Evolutionary conservation across 2,329 filamentous ascomycete genomes (phyloP), one percentile per base, ranked within the genome.

Genomic region (Sporothrix mexicana): DNA sequence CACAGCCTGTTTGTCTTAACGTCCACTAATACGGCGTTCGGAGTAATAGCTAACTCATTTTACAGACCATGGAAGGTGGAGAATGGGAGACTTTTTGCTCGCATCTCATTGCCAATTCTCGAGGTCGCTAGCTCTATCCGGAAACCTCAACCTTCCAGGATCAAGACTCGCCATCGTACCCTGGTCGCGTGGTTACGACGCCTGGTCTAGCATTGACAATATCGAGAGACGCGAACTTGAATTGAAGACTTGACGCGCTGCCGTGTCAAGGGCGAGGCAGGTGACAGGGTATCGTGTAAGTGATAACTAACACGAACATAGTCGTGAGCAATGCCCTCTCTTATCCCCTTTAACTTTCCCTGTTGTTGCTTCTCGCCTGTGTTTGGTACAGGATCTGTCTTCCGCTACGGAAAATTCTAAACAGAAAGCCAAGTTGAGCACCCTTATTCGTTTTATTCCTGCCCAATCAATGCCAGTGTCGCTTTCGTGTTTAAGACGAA

Each of bases 401-500:
- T 43, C 12, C 41, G 47, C 61, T 23, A 23, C 59, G n/a, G 36
- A 62, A 17, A 45, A 64, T 23, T 64, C n/a, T 12, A 36, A 43
- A 23, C 59, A 62, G n/a, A 12, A 10, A 43, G 59, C 17, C 36
- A 64, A 45, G 41, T 45, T n/a, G 17, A 64, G 23, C 20, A 51
- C n/a, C 45, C 25, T 36, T 23, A 53, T 53, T 68, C 30, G 47
- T 25, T 53, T 53, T 3, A 49, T 47, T 62, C 41, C 55, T 70
- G 82, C 79, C 84, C 83, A 82, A 83, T 82, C 77, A 75, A 36
- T 73, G 74, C 75, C 75, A 77, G 76, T 77, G 76, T 76, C 75
- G 68, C 74, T 74, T 78, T 76, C 76, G 76, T 74, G 25, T 78
- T 76, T 76, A 76, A 78, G 73, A 77, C 80, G 78, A 78, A 79